Evolutionary conservation across 192 early-diverging fungal genomes (phyloP), one percentile per base, ranked within the genome.

Genomic region (Lunasporangiospora selenospora): DNA sequence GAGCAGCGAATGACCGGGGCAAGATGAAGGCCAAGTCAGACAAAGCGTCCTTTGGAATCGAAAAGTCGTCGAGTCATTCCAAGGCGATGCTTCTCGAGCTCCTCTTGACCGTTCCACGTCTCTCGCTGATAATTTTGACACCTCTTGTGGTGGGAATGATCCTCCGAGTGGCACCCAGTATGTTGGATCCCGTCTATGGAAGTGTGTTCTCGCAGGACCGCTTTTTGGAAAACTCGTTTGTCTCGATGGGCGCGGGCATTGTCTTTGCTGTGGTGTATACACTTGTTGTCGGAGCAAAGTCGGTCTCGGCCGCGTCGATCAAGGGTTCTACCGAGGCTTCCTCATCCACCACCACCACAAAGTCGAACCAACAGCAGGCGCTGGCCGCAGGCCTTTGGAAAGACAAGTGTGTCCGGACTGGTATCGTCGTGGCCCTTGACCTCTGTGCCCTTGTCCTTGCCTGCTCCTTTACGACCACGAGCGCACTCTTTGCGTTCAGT

Each of bases 151-250:
- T 62, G 26, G 75, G 73, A 27, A 76, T 70, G 50, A 58, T 84
- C 36, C 75, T 81, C 13, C 65, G 78, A 3, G 66, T 85, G 15
- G 71, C 80, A 8, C 85, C 88, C 5, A 78, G 78, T 51, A 83
- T 84, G 66, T 57, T 89, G 58, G 89, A 90, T 51, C 87, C 89
- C 1, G 45, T 89, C 24, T 90, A 89, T 44, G 86, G 89, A 30
- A 88, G 85, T 65, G 81, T 90, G 18, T 83, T 90, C 51, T 69
- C 87, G 7, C 56, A 76, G 45, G 42, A 80, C 9, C 55, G 77
- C 41, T 88, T 85, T 48, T 26, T 64, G 12, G 71, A 80, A 32
- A 70, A 53, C n/a, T 43, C 77, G 7, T 51, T 81, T 16, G 30
- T 46, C 15, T 76, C 75, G 16, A 57, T 79, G 18, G 50, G 64